These are phyloP conservation scores for Capronia epimyces DNA, from an alignment of 2,329 filamentous ascomycete genomes.

Conservation along the genomic window DNA sequence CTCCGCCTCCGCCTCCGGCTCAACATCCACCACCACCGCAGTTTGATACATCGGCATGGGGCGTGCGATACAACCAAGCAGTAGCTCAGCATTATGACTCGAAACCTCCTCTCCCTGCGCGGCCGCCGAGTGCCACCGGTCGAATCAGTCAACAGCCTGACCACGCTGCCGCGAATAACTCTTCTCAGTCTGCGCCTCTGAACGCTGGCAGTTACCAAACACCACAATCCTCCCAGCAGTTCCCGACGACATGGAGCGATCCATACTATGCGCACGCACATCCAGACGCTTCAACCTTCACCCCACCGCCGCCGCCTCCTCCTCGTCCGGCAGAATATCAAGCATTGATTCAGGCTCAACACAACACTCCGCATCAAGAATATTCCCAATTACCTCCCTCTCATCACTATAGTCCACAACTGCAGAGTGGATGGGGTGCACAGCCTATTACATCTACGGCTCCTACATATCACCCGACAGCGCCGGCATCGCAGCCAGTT, in stretches of 20 bases:
- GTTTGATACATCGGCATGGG: conserved; percentile 39
- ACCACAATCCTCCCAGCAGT: conserved; percentile 17
- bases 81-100: conserved; percentile 9
- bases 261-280: conserved; percentile 18
- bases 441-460: conserved; percentile 9
- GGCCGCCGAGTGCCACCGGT: conserved; percentile 22
- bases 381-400: conserved; percentile 33
- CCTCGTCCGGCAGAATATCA: conserved; percentile 40
- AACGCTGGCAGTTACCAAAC: background rate
- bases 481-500: conserved; percentile 6
- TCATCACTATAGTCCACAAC: conserved; percentile 33
- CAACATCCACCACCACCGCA: conserved; percentile 16
- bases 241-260: conserved; percentile 20
- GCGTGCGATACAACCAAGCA: conserved; percentile 36
- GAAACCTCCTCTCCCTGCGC: conserved; percentile 27
- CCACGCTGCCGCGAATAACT: conserved; percentile 6
- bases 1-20: conserved; percentile 12
- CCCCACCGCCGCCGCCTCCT: conserved; percentile 38
- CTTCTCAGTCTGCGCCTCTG: conserved; percentile 11
- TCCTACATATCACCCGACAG: conserved; percentile 16
- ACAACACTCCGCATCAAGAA: conserved; percentile 31
- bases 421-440: conserved; percentile 22
- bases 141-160: conserved; percentile 19
- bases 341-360: conserved; percentile 28
- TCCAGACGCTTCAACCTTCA: conserved; percentile 26